Base-by-base conservation (phyloP, 140 eudicot genomes). In the Flaveria floridana region DNA sequence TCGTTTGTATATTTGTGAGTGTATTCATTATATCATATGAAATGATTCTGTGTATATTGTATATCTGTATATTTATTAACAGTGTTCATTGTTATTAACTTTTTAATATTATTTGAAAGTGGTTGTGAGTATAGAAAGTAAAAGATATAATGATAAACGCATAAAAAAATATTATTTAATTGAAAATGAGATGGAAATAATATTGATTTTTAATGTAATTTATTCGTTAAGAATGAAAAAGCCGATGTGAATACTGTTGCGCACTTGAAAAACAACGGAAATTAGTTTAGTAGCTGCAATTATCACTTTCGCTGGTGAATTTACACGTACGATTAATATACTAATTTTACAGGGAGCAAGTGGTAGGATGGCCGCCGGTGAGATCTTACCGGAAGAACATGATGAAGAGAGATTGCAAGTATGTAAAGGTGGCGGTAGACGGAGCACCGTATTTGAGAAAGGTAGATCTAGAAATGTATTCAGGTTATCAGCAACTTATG, bases 281-380 rank as follows among this genome's bases (percentile, higher is more conserved):
- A 52, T 52, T 52, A n/a, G 58, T n/a, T 52, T 8, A 52, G 9
- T n/a, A 48, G 61, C 5, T 25, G 50, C 46, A 52, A 64, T 47
- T 16, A 34, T 65, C 57, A 46, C 25, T 68, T 7, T 6, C 4
- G n/a, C 23, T 70, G 25, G 34, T 28, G 39, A 34, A 34, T 18
- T 11, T 44, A 44, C 2, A 21, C 23, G 23, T 21, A 6, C 3
- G 1, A 44, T 50, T n/a, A 65, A 37, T n/a, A 3, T 65, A 9
- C 4, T 30, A 28, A 65, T 65, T 39, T 65, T 86, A 26, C 83
- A 86, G 87, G 78, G 81, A 71, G 58, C 86, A 44, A 70, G 76
- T 86, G 78, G 87, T 88, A 9, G 95, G 95, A 37, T 88, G 95
- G 95, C 95, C 95, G 50, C 95, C 95, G 72, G 87, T 88, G 53